Base-by-base conservation (phyloP, 371 early-diverging fungal species). In the Batkoa obscura region DNA sequence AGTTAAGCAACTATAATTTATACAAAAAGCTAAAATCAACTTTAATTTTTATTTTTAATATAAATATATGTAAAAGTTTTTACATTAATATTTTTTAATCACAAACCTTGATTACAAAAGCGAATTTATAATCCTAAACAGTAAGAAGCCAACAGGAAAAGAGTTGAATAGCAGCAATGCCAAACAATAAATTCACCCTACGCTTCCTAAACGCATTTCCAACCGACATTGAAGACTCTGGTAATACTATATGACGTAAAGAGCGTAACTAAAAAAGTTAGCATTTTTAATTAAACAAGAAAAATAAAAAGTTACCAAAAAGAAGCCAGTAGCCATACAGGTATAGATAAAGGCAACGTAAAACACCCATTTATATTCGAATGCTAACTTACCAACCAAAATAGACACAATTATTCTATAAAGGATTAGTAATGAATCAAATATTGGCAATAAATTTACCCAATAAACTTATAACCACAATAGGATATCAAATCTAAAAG, bases 381-480 rank as follows among this genome's bases (percentile, higher is more conserved):
- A 67, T 2, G 71, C 72, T 0, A 65, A 68, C 34, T 79, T 37
- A 33, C 79, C 57, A 45, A 66, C 66, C 50, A 71, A 57, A 58
- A 79, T 65, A 39, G 81, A 72, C 10, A 75, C 68, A 58, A 82
- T 79, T 41, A 82, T 72, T 34, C 76, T 75, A 60, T 55, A 15
- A 43, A 37, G n/a, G n/a, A 23, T 35, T 15, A 33, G 13, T 30
- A 37, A 58, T 46, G 35, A 23, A 58, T 59, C 0, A 43, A 32
- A 6, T 48, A 49, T 32, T 32, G 41, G 46, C 17, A 61, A 30
- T n/a, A 60, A 23, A 41, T 65, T 64, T 68, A 81, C 80, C 83
- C 80, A 41, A 94, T 83, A 74, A 91, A 98, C 69, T 97, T 96
- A 70, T 99, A 99, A 4, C 98, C 96, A 62, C 86, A 83, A 65